Evolutionary conservation across 345 rosid species (phyloP).

Genomic region (Brassica rapa): DNA sequence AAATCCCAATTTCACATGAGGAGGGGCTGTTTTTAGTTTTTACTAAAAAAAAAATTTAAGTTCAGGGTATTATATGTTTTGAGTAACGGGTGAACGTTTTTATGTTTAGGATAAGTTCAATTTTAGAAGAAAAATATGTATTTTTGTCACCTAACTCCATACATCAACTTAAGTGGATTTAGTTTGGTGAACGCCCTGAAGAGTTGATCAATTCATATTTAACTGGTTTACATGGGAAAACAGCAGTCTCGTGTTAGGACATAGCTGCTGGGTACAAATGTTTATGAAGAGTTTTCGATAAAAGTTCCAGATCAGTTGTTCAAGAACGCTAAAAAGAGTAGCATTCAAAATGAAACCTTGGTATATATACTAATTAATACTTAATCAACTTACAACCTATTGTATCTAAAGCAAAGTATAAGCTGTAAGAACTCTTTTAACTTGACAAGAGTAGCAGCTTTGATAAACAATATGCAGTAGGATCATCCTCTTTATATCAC

Average conservation of each 20-base stretch:
- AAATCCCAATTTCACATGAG: background rate
- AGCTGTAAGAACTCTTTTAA: conserved; percentile 16
- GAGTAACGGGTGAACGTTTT: background rate
- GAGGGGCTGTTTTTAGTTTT: background rate
- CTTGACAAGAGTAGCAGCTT: conserved; percentile 18
- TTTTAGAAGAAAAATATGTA: background rate
- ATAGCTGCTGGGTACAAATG: background rate
- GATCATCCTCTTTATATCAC: background rate
- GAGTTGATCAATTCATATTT: background rate
- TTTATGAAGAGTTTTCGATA: background rate
- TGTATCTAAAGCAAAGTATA: background rate
- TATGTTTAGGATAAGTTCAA: background rate
- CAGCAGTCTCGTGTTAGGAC: background rate
- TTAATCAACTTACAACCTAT: conserved; percentile 5
- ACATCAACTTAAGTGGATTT: background rate
- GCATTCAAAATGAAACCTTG: background rate
- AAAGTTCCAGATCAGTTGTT: background rate
- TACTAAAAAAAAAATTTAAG: background rate
- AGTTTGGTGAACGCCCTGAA: background rate
- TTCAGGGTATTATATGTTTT: background rate
- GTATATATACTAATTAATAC: background rate
- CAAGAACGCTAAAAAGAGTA: background rate
- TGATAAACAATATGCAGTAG: background rate
- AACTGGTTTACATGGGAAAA: background rate
- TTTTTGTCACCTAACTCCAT: background rate